Conservation (phyloP, 2,329 filamentous ascomycete species). For the Fusarium foetens region DNA sequence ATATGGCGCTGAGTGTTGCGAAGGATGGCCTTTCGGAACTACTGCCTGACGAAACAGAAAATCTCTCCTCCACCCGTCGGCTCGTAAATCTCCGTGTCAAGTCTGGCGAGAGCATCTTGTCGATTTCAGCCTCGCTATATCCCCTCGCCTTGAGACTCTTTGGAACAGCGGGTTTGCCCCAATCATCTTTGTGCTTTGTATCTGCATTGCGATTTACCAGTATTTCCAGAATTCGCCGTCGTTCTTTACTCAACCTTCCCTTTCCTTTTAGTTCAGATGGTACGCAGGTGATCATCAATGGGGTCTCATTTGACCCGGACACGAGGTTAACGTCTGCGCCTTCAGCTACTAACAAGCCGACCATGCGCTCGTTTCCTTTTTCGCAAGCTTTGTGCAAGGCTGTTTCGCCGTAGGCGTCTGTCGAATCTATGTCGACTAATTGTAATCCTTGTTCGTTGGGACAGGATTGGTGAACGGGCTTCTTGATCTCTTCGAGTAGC, state of each 20-base stretch:
- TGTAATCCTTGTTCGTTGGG: neutral
- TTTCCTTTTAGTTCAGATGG: conserved; percentile 1
- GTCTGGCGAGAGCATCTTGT: conserved; percentile 13
- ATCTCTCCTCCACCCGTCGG: neutral
- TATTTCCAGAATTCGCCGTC: neutral
- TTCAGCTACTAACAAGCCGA: conserved; percentile 11
- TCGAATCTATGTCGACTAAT: conserved; percentile 1
- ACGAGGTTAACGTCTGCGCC: conserved; percentile 8
- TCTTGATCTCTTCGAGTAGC: conserved; percentile 16
- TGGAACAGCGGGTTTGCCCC: conserved; percentile 1
- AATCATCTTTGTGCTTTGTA: neutral
- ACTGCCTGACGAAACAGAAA: neutral
- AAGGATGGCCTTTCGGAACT: neutral
- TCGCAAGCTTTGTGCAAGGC: conserved; percentile 20
- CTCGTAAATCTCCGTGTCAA: neutral
- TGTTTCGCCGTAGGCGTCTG: conserved; percentile 10
- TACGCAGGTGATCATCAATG: conserved; percentile 7
- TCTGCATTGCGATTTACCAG: conserved; percentile 3
- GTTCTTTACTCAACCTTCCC: neutral
- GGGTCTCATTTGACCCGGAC: conserved; percentile 2
- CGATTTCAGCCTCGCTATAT: conserved; percentile 1
- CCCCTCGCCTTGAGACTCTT: conserved; percentile 8
- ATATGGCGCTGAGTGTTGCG: neutral
- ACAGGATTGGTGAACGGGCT: neutral
- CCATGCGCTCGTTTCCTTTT: conserved; percentile 6